A percentile compares a stretch with the other conserved stretches of the same genome.
Conservation (phyloP, 169 alveolate species). For the Cytauxzoon felis region DNA sequence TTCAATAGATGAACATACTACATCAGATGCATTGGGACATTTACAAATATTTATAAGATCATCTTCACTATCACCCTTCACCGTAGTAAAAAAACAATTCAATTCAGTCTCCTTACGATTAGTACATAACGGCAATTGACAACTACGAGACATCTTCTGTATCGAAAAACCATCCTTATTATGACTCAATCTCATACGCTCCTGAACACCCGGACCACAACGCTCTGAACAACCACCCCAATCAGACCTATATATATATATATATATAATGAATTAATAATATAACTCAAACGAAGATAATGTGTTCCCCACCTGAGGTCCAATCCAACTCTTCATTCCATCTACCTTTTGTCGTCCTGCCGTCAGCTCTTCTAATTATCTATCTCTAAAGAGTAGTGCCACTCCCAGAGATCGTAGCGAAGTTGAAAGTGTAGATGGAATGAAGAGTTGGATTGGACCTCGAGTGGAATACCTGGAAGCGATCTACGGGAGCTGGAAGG, state of each 20-base stretch:
- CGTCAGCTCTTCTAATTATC: too few species aligned
- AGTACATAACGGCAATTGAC: slow-evolving; percentile 28
- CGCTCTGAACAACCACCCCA: slow-evolving; percentile 58
- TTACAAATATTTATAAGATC: slow-evolving; percentile 13
- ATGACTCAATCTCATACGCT: slow-evolving; percentile 31
- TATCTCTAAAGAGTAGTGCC: too few species aligned
- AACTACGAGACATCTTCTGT: slow-evolving; percentile 4
- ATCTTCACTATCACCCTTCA: background rate
- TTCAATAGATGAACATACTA: slow-evolving; percentile 46
- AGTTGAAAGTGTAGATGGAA: too few species aligned
- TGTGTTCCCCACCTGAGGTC: too few species aligned
- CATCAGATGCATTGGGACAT: slow-evolving; percentile 26
- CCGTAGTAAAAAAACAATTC: background rate
- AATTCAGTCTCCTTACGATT: slow-evolving; percentile 6
- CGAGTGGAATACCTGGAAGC: too few species aligned
- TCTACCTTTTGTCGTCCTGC: too few species aligned
- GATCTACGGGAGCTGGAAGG: too few species aligned
- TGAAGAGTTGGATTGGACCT: too few species aligned
- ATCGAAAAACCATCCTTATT: slow-evolving; percentile 6
- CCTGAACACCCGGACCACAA: slow-evolving; percentile 49
- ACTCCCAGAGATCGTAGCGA: too few species aligned
- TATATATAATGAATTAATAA: too few species aligned
- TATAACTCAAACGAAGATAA: too few species aligned
- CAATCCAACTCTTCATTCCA: too few species aligned
- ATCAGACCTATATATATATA: slow-evolving; percentile 24